A percentile compares a stretch with the other conserved stretches of the same genome.
phyloP scores from a whole-genome alignment of 2,329 filamentous ascomycete genomes.

The Colletotrichum melonis region DNA sequence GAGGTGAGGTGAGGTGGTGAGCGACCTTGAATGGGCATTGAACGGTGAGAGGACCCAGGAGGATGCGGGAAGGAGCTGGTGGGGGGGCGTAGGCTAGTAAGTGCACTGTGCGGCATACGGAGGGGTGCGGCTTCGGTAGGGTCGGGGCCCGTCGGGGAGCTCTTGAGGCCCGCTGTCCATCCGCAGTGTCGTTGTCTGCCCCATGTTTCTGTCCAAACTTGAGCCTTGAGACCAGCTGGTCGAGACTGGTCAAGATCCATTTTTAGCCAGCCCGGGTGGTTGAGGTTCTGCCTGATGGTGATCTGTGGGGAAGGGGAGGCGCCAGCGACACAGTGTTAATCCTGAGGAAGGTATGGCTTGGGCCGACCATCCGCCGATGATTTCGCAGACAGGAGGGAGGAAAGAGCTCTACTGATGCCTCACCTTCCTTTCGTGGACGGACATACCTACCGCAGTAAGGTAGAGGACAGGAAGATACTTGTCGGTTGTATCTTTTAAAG shows the following conservation, averaged over 20 bases:
- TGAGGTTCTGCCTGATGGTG: neutral
- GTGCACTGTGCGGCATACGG: constrained; percentile 20
- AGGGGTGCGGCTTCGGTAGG: constrained; percentile 7
- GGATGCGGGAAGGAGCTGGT: neutral
- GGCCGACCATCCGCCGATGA: constrained; percentile 12
- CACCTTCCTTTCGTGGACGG: neutral
- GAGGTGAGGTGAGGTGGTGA: neutral
- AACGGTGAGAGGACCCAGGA: neutral
- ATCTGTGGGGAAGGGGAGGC: neutral
- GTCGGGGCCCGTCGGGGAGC: constrained; percentile 7
- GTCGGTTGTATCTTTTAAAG: neutral
- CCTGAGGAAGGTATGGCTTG: neutral
- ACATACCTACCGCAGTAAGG: neutral
- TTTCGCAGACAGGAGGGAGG: neutral
- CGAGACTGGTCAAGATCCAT: constrained; percentile 1
- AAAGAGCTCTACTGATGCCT: neutral
- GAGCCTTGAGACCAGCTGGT: neutral
- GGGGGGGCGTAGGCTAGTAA: neutral
- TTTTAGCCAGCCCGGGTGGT: neutral
- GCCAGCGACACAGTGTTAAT: neutral
- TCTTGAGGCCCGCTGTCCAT: neutral
- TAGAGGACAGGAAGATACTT: neutral
- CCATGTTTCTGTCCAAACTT: neutral
- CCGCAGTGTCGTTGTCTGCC: neutral
- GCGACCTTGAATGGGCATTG: neutral